Percentiles rank a stretch among this genome's conserved stretches.
These are phyloP conservation scores for Kokia cookei DNA, from an alignment of 441 rosid species.

Conservation along the genomic window DNA sequence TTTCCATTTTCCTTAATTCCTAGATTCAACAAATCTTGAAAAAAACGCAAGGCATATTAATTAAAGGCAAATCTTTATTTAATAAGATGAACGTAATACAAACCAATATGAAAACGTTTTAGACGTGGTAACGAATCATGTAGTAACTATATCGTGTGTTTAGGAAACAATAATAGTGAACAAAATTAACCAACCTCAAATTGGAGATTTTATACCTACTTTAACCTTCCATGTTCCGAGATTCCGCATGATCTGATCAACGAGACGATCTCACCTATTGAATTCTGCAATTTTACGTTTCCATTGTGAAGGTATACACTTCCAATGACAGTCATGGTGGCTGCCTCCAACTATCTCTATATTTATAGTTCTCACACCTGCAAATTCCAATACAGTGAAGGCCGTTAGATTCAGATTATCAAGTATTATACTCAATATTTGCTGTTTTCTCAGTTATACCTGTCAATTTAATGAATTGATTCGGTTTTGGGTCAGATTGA, in stretches of 20 bases:
- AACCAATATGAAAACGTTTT: background rate
- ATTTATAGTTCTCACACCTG: constrained; percentile 7
- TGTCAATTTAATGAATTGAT: background rate
- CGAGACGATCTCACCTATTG: background rate
- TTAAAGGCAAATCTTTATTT: background rate
- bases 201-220: constrained; percentile 8
- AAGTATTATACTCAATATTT: background rate
- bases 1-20: background rate
- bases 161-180: background rate
- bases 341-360: background rate
- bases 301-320: background rate
- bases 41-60: background rate
- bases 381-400: background rate
- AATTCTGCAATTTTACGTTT: background rate
- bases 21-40: background rate
- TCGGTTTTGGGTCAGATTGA: background rate
- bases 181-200: constrained; percentile 11
- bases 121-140: background rate
- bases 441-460: too few relatives aligned
- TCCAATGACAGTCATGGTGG: background rate
- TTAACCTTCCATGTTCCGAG: background rate
- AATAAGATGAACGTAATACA: background rate
- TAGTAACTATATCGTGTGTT: background rate
- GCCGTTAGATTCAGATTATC: background rate
- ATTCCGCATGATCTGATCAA: background rate